Evolutionary conservation across 352 stramenopile species (phyloP).

Genomic region (Phytophthora podocarpi): DNA sequence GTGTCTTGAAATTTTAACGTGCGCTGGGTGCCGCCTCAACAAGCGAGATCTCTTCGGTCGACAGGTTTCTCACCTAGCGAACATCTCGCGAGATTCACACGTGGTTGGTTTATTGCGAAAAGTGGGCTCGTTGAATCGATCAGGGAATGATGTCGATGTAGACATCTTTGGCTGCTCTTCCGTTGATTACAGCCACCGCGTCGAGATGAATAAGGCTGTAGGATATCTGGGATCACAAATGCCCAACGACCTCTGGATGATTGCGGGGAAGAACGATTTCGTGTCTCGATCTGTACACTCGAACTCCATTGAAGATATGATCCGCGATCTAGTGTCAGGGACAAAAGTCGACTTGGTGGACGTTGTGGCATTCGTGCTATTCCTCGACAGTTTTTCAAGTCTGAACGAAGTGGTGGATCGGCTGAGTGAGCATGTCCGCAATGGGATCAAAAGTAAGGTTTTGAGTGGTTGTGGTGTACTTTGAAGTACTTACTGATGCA

Average conservation of each 20-base stretch:
- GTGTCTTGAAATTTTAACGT: slow-evolving; percentile 60
- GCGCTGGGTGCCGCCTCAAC: slow-evolving; percentile 50
- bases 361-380: slow-evolving; percentile 70
- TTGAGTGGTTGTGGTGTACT: not conserved
- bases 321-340: slow-evolving; percentile 36
- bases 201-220: slow-evolving; percentile 32
- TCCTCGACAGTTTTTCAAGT: slow-evolving; percentile 71
- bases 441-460: slow-evolving; percentile 50
- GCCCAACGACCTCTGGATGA: slow-evolving; percentile 39
- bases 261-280: slow-evolving; percentile 13
- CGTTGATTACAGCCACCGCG: slow-evolving; percentile 51
- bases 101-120: slow-evolving; percentile 42
- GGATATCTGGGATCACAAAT: slow-evolving; percentile 37
- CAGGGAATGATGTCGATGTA: slow-evolving; percentile 29
- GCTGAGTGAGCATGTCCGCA: slow-evolving; percentile 52
- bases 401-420: slow-evolving; percentile 64
- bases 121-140: slow-evolving; percentile 26
- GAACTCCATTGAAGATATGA: slow-evolving; percentile 41
- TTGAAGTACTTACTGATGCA: not conserved
- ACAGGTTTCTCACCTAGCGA: slow-evolving; percentile 58
- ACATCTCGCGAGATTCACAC: slow-evolving; percentile 43
- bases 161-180: slow-evolving; percentile 76
- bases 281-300: slow-evolving; percentile 10
- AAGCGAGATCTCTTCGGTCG: slow-evolving; percentile 72
- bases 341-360: slow-evolving; percentile 62